These are phyloP conservation scores for Fusarium anguioides DNA, from an alignment of 2,329 filamentous ascomycete species.

Conservation along the genomic window DNA sequence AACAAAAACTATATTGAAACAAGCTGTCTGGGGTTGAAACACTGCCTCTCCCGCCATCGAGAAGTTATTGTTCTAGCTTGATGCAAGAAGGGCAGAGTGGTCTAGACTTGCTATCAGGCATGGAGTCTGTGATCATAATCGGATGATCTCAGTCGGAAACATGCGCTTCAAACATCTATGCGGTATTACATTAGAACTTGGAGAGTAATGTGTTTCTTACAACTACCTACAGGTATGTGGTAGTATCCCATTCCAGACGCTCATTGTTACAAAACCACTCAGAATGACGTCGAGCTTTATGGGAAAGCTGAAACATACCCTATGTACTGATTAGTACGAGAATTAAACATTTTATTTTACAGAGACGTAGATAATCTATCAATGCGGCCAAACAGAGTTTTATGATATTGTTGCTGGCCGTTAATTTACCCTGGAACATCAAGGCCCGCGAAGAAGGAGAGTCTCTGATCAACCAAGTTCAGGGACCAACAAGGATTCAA, in stretches of 20 bases:
- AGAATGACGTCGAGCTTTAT: not conserved
- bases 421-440: slow-evolving; percentile 9
- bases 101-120: not conserved
- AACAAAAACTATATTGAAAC: not conserved
- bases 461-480: slow-evolving; percentile 1
- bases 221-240: not conserved
- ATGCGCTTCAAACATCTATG: not conserved
- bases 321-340: too few species aligned
- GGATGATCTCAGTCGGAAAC: not conserved
- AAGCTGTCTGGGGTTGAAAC: not conserved
- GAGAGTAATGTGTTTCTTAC: not conserved
- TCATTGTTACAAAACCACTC: not conserved
- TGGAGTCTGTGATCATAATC: too few species aligned
- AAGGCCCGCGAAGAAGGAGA: slow-evolving; percentile 4
- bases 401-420: not conserved
- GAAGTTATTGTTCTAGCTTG: not conserved
- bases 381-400: too few species aligned
- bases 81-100: too few species aligned
- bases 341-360: too few species aligned
- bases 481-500: slow-evolving; percentile 5
- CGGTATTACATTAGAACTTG: not conserved
- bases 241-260: not conserved
- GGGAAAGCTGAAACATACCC: too few species aligned
- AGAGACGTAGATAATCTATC: not conserved
- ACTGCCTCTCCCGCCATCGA: not conserved